Base-by-base conservation (phyloP, 73 alveolate species). In the Durusdinium trenchii region DNA sequence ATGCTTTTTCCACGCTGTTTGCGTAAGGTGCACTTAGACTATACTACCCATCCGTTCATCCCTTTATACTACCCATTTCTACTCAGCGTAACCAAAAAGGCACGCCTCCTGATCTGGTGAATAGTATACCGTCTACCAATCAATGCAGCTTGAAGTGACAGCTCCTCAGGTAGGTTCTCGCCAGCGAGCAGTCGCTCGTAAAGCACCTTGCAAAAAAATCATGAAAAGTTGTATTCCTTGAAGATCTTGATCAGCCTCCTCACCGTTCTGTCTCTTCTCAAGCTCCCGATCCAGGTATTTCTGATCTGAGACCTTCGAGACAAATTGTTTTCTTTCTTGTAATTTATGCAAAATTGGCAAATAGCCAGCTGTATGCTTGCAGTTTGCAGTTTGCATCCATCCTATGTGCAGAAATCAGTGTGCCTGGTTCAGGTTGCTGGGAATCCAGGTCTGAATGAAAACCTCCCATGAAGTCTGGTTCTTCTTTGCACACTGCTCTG, bases 341-440 rank as follows among this genome's bases (percentile, higher is more conserved):
- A n/a, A n/a, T n/a, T n/a, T n/a, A n/a, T n/a, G n/a, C n/a, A n/a
- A n/a, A n/a, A n/a, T n/a, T n/a, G n/a, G n/a, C n/a, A n/a, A n/a
- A n/a, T n/a, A n/a, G n/a, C n/a, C n/a, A n/a, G n/a, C n/a, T n/a
- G n/a, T n/a, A n/a, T n/a, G n/a, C n/a, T n/a, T n/a, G n/a, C n/a
- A n/a, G n/a, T n/a, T n/a, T n/a, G n/a, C n/a, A n/a, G n/a, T n/a
- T n/a, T n/a, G n/a, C n/a, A n/a, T n/a, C n/a, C n/a, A n/a, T n/a
- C n/a, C n/a, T n/a, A n/a, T n/a, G 46, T 30, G n/a, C 82, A 45
- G 23, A 4, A 7, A 26, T n/a, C 45, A 0, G 96, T 48, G 51
- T 38, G 45, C 99, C 99, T 94, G 99, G 84, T 94, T 76, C 78
- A 94, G 78, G 54, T 94, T 82, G 75, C 94, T 73, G 26, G 99